Evolutionary conservation across 2,329 filamentous ascomycete genomes (phyloP), one percentile per base, ranked within the genome.

Genomic region (Leptoxyphium fumago): DNA sequence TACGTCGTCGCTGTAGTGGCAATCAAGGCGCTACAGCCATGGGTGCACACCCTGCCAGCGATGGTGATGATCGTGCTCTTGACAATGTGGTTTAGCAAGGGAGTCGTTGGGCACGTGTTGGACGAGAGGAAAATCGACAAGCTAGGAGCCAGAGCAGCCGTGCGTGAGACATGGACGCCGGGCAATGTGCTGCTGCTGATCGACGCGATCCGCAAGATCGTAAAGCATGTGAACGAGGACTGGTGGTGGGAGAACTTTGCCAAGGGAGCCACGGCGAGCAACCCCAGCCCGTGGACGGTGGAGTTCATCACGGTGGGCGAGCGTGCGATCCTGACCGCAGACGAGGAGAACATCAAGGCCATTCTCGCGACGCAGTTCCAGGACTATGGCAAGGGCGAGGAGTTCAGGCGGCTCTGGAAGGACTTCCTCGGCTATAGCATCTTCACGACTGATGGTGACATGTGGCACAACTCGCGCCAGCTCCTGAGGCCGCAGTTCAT

Each of bases 331-430:
- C 72, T 91, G 56, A 94, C 88, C 0, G 75, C 75, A 5, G 86
- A 94, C 52, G 82, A 83, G 0, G 85, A 93, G 56, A 94, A 94
- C 58, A 82, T 94, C 67, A 94, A 94, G 62, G 84, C 88, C 5
- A 73, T 95, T 17, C 70, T 95, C n/a, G 84, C 87, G 0, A 82
- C 81, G 1, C 85, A 94, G 57, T 95, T 95, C 57, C 65, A 66
- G 36, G 84, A 94, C 57, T 95, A 80, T 58, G 88, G 87, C 54
- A 87, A 94, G 60, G 86, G 87, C 6, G 64, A 77, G 48, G 63
- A 69, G 17, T 94, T 94, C 64, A 80, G 88, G 54, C 53, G 63
- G 8, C 80, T 87, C 42, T 93, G 82, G 81, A 71, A 75, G 45
- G 75, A 78, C 11, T 93, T 84, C 50, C 67, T 94, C 15, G 83